A percentile compares a stretch with the other conserved stretches of the same genome.
Evolutionary conservation across 169 alveolate species (phyloP).

Genomic region (Plasmodium falciparum): DNA sequence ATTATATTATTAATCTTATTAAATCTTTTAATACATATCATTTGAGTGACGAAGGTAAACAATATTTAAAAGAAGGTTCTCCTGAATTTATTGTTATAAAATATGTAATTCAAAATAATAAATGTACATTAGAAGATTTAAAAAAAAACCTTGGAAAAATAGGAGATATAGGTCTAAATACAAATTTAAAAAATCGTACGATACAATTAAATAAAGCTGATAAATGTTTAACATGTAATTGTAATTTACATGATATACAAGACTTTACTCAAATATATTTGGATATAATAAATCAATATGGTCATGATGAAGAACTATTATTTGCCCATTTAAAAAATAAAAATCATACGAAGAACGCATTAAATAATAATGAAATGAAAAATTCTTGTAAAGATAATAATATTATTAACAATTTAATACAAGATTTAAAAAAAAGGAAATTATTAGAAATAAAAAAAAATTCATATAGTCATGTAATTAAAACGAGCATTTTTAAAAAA

Average conservation of each 20-base stretch:
- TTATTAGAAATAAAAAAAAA: slow-evolving; percentile 37
- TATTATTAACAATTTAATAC: background rate
- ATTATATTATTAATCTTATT: slow-evolving; percentile 82
- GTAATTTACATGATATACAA: slow-evolving; percentile 42
- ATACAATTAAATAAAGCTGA: slow-evolving; percentile 37
- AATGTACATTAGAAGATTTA: slow-evolving; percentile 21
- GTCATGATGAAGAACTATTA: slow-evolving; percentile 39
- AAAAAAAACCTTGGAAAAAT: slow-evolving; percentile 6
- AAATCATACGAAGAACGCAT: too few relatives aligned
- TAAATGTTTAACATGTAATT: slow-evolving; percentile 34
- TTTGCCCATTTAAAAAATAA: background rate
- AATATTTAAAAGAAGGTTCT: slow-evolving; percentile 82
- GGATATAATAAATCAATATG: background rate
- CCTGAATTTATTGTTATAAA: slow-evolving; percentile 85
- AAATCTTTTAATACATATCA: slow-evolving; percentile 66
- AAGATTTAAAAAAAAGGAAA: slow-evolving; percentile 40
- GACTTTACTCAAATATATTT: slow-evolving; percentile 52
- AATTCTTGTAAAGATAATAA: background rate
- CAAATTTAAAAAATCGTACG: slow-evolving; percentile 15
- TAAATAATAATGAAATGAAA: too few relatives aligned
- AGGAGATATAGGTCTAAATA: slow-evolving; percentile 58
- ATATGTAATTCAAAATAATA: slow-evolving; percentile 48
- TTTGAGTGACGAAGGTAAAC: slow-evolving; percentile 84
- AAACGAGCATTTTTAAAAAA: slow-evolving; percentile 37
- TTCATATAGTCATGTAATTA: slow-evolving; percentile 16